Evolutionary conservation across 164 flowering plant species (phyloP), one percentile per base, ranked within the genome.

Genomic region (Malania oleifera): DNA sequence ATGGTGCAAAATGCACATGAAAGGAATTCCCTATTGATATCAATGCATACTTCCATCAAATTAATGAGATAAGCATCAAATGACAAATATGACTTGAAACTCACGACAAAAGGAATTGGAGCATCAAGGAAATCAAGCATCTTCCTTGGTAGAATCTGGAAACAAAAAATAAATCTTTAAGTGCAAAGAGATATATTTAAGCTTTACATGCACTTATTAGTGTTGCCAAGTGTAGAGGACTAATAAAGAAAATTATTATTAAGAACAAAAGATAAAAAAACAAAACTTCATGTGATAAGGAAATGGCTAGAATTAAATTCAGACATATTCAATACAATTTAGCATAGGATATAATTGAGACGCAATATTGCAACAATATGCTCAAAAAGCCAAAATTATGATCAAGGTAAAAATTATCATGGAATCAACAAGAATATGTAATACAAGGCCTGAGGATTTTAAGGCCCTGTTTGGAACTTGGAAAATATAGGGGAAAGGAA

Each of bases 81-180:
- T 1, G 3, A 43, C n/a, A n/a, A n/a, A n/a, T n/a, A n/a, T n/a
- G n/a, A 43, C 18, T 43, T 12, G 24, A 44, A 67, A 81, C 98
- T 84, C 73, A 93, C 98, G 73, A 93, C 73, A 61, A 74, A 89
- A 17, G 98, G 98, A 61, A 93, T 97, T 27, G 98, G 98, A 28
- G 98, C 98, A 67, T 93, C 98, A 59, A 93, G 87, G 81, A 93
- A 89, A 58, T 89, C 98, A 37, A 82, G 65, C 98, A 93, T 86
- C 75, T 73, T 80, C 60, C 59, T 75, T 23, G 98, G 96, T 26
- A 93, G 70, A 74, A 93, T 77, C 98, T 93, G 89, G 39, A 38
- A 60, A 65, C 60, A 24, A 53, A 52, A 46, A 23, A 56, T 10
- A 39, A 15, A 38, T 10, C 38, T 2, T n/a, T n/a, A 8, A 44